These are phyloP conservation scores for Cotoneaster glaucophyllus DNA, from an alignment of 306 rosid genomes.

Conservation along the genomic window DNA sequence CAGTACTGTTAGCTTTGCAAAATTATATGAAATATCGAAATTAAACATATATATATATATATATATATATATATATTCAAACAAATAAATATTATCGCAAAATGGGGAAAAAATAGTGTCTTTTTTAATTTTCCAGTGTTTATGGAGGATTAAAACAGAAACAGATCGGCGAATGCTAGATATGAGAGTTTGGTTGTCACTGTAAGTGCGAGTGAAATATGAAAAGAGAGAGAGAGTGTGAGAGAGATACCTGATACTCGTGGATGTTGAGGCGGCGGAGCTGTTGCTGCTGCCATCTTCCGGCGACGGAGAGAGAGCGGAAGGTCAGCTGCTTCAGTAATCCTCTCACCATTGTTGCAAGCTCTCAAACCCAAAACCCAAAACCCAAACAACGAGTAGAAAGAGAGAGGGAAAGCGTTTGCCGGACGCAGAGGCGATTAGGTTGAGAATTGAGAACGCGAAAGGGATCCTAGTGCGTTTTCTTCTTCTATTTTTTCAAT, in stretches of 20 bases:
- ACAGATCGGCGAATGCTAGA: not conserved
- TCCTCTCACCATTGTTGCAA: slow-evolving; percentile 66
- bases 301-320: slow-evolving; percentile 89
- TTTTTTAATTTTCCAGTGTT: not conserved
- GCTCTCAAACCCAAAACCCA: slow-evolving; percentile 20
- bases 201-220: not conserved
- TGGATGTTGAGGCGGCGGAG: slow-evolving; percentile 99
- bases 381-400: not conserved
- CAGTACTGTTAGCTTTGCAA: not conserved
- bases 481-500: not conserved
- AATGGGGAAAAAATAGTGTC: not conserved
- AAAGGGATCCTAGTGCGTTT: slow-evolving; percentile 27
- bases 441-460: slow-evolving; percentile 1
- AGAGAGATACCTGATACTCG: slow-evolving; percentile 72
- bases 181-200: not conserved
- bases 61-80: too few species aligned
- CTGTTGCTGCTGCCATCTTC: slow-evolving; percentile 90
- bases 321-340: slow-evolving; percentile 66
- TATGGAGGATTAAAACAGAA: not conserved
- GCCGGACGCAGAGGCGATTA: slow-evolving; percentile 31
- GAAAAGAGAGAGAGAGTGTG: not conserved
- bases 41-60: not conserved
- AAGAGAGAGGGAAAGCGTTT: slow-evolving; percentile 6
- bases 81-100: not conserved
- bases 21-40: not conserved